phyloP scores from a whole-genome alignment of 2,329 filamentous ascomycete species.

The Lachnellula cervina region DNA sequence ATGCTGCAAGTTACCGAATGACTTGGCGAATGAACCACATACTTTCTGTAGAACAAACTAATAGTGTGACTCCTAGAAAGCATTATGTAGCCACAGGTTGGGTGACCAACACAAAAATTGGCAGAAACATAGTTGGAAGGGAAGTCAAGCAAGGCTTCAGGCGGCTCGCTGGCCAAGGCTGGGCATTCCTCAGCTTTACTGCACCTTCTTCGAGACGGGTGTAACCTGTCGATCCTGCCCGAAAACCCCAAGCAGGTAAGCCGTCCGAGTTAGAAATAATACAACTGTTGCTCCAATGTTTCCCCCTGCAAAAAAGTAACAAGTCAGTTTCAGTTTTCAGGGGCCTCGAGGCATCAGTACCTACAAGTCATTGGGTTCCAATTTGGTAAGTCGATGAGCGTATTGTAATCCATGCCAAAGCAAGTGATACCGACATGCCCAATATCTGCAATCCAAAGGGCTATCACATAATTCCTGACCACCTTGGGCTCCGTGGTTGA shows the following conservation, averaged over 20 bases:
- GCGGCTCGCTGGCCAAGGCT: too few species aligned
- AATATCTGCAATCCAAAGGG: constrained; percentile 60
- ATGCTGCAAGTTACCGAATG: too few species aligned
- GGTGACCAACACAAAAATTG: too few species aligned
- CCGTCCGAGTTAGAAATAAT: constrained; percentile 50
- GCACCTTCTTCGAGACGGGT: constrained; percentile 4
- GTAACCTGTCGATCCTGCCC: constrained; percentile 38
- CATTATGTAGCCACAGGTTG: too few species aligned
- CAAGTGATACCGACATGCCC: constrained; percentile 62
- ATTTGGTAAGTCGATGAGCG: constrained; percentile 45
- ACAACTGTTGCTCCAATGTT: constrained; percentile 64
- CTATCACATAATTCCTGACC: constrained; percentile 61
- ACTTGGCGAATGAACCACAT: too few species aligned
- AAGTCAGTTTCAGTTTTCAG: too few species aligned
- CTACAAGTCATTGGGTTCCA: constrained; percentile 66
- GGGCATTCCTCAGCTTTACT: neutral
- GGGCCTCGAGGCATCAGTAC: too few species aligned
- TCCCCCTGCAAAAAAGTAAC: constrained; percentile 37
- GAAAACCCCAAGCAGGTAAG: constrained; percentile 57
- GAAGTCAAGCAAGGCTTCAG: too few species aligned
- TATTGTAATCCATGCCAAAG: constrained; percentile 51
- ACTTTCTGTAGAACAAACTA: too few species aligned
- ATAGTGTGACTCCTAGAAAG: too few species aligned
- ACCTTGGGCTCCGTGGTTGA: constrained; percentile 61
- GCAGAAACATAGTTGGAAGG: too few species aligned